These are phyloP conservation scores for Trichomonascaceae sp. DNA, from an alignment of 1,139 yeast genomes.

Conservation along the genomic window DNA sequence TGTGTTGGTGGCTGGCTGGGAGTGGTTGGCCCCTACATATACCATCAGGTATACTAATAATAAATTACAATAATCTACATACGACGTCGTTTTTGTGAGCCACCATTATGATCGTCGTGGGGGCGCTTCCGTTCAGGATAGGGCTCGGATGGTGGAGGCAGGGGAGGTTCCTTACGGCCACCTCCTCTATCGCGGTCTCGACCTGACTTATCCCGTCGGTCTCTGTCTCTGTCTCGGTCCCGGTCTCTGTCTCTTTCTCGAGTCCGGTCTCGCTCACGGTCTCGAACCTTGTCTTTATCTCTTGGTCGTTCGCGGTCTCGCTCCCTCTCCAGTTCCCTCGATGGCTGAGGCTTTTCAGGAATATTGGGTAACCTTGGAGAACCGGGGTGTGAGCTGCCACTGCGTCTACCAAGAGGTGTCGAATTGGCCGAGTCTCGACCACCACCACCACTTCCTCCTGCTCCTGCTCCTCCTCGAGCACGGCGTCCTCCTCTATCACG, in stretches of 20 bases:
- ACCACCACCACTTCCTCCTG: slow-evolving; percentile 1
- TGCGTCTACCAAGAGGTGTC: background rate
- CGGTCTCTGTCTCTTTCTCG: slow-evolving; percentile 6
- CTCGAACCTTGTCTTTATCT: slow-evolving; percentile 2
- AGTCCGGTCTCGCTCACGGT: slow-evolving; percentile 12
- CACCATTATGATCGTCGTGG: background rate
- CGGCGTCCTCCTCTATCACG: background rate
- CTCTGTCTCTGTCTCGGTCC: slow-evolving; percentile 5
- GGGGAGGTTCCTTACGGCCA: background rate
- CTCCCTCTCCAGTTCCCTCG: no score
- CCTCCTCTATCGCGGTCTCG: no score
- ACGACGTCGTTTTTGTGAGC: no score
- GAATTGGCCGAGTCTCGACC: background rate
- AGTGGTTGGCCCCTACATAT: no score
- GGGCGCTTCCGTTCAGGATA: background rate
- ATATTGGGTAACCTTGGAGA: no score
- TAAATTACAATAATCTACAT: no score
- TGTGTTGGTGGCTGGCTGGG: no score
- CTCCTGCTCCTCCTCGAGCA: background rate
- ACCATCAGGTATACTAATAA: no score
- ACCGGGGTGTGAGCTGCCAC: no score
- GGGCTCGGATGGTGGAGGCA: background rate
- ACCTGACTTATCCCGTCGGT: slow-evolving; percentile 6
- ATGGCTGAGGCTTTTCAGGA: no score
- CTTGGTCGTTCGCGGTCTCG: background rate